Conservation (phyloP, 2,329 filamentous ascomycete genomes). For the Aspergillus neotritici region DNA sequence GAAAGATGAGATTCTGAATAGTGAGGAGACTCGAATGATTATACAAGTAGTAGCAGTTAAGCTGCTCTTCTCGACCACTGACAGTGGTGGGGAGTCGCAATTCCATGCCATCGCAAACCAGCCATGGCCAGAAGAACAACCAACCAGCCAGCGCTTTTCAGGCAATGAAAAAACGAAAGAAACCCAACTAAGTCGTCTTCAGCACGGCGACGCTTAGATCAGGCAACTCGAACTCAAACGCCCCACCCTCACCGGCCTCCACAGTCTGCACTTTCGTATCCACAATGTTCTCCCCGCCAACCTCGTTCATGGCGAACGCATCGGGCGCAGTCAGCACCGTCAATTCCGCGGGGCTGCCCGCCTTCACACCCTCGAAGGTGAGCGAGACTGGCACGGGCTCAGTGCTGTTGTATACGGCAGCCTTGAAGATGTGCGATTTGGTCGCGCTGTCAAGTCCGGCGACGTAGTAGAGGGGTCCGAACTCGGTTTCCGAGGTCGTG, state of each 20-base stretch:
- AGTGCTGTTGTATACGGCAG: slow-evolving; percentile 47
- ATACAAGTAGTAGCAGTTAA: no score
- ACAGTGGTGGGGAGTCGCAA: no score
- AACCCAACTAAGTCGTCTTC: slow-evolving; percentile 8
- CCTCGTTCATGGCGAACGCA: slow-evolving; percentile 28
- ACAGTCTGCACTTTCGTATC: slow-evolving; percentile 15
- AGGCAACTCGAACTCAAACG: slow-evolving; percentile 23
- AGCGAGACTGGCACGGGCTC: slow-evolving; percentile 30
- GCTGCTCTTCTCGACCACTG: no score
- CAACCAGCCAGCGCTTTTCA: no score
- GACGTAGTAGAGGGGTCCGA: slow-evolving; percentile 43
- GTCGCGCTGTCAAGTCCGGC: slow-evolving; percentile 37
- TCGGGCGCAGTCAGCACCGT: slow-evolving; percentile 40
- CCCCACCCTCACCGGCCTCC: slow-evolving; percentile 20
- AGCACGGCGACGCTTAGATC: slow-evolving; percentile 26
- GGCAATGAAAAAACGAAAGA: no score
- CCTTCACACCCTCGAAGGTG: slow-evolving; percentile 31
- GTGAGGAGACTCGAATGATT: no score
- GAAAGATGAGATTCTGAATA: no score
- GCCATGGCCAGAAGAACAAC: no score
- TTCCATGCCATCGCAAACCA: no score
- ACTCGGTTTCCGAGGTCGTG: slow-evolving; percentile 32
- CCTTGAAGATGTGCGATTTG: slow-evolving; percentile 41
- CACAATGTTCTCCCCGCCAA: slow-evolving; percentile 20
- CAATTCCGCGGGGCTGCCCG: slow-evolving; percentile 31